Evolutionary conservation across 345 rosid genomes (phyloP), one percentile per base, ranked within the genome.

Genomic region (Melaleuca quinquenervia): DNA sequence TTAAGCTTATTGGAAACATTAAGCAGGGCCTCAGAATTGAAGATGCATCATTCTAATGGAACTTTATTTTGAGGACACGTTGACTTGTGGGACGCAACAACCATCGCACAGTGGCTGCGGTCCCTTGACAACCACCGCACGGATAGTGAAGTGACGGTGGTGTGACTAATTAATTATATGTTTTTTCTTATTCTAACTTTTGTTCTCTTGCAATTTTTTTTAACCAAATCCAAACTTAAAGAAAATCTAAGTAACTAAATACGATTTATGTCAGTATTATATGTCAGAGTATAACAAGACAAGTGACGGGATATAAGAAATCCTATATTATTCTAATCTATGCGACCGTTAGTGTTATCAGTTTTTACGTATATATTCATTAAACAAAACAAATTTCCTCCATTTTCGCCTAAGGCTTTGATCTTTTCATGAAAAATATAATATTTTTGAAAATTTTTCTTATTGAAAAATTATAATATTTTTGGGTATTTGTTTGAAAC

Each of bases 321-420:
- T 56, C 14, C 26, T 10, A 10, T 56, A 27, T 24, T 27, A 24
- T 56, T 24, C 10, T 1, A 12, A 4, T 26, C 1, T 13, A 56
- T 0, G 14, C 0, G 29, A 4, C 6, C 5, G 0, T 6, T 11
- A 24, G 15, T 1, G 7, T 56, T 41, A 41, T 41, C 41, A 41
- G 41, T 41, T 41, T 51, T 51, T 51, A 14, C 15, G 13, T 3
- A 13, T 12, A 13, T 11, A 50, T 13, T 4, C 0, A 50, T 50
- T 11, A 12, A 50, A 50, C 3, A 41, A 41, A 41, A 41, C 41
- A 41, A 41, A 41, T 41, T 41, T 41, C 41, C 41, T 4, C 41
- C 4, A 41, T 41, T 41, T 41, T 41, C 41, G 2, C 41, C 41
- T 41, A 41, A 41, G n/a, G n/a, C n/a, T n/a, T n/a, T n/a, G n/a